Evolutionary conservation across 768 basidiomycete species (phyloP).

Genomic region (Suillus americanus): DNA sequence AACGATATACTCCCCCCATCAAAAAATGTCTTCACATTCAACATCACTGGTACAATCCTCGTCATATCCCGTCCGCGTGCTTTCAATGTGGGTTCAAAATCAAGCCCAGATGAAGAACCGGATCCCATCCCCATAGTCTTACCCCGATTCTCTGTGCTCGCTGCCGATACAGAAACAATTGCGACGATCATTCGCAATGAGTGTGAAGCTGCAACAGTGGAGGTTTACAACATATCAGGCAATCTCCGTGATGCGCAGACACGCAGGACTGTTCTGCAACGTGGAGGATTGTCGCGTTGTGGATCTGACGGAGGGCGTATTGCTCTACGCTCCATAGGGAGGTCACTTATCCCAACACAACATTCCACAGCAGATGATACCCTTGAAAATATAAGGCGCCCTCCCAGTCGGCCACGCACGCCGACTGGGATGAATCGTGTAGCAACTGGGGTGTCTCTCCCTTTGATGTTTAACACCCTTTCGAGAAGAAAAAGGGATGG

Average conservation of each 20-base stretch:
- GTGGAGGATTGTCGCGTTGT: slow-evolving; percentile 57
- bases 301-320: slow-evolving; percentile 62
- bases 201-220: slow-evolving; percentile 49
- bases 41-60: slow-evolving; percentile 63
- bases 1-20: slow-evolving; percentile 68
- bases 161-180: slow-evolving; percentile 62
- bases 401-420: slow-evolving; percentile 22
- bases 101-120: slow-evolving; percentile 24
- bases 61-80: slow-evolving; percentile 44
- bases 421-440: slow-evolving; percentile 15
- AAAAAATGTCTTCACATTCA: slow-evolving; percentile 66
- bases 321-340: slow-evolving; percentile 43
- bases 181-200: slow-evolving; percentile 63
- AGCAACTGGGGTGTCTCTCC: slow-evolving; percentile 12
- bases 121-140: slow-evolving; percentile 55
- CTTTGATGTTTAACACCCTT: slow-evolving; percentile 29
- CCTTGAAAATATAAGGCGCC: slow-evolving; percentile 20
- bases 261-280: slow-evolving; percentile 62
- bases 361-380: slow-evolving; percentile 15
- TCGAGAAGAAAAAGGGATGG: slow-evolving; percentile 49
- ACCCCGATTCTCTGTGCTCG: slow-evolving; percentile 68
- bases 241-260: slow-evolving; percentile 60
- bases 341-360: slow-evolving; percentile 20
- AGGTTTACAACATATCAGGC: slow-evolving; percentile 61
- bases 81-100: slow-evolving; percentile 20